Base-by-base conservation (phyloP, 495 filamentous ascomycete genomes). In the Podospora fimiseda region DNA sequence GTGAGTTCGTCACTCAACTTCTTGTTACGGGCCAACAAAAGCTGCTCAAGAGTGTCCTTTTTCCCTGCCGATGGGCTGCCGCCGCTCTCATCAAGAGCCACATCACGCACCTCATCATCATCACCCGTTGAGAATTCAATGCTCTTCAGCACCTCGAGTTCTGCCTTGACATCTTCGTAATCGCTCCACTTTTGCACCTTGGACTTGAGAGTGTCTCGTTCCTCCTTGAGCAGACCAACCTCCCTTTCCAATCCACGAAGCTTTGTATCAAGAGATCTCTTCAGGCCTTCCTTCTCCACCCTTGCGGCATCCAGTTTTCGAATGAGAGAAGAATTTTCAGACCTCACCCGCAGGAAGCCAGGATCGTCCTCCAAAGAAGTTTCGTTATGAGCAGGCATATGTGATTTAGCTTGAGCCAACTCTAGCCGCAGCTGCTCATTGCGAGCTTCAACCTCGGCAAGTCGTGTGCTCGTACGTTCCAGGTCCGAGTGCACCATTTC, bases 121-220 rank as follows among this genome's bases (percentile, higher is more conserved):
- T 95, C 90, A 8, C 88, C 89, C 0, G 88, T 88, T 0, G 91
- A 83, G 61, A 98, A 96, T 64, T 98, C 93, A 55, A 98, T 95
- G 58, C 91, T 93, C 83, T 95, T 95, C 58, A 98, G 80, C 43
- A 98, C 90, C 59, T 97, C 93, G 20, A 98, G 77, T 68, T 98
- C 94, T 50, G 90, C 85, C 64, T 93, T 95, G 42, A 98, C 85
- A 54, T 96, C 90, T 33, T 95, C 89, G 61, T 99, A 99, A 65
- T 99, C 94, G 57, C 84, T 80, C 81, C 89, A 92, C 61, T 88
- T 92, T 47, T 88, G 83, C 16, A 96, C 79, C 66, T 90, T 94
- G 21, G 76, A 74, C 60, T 84, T 87, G 39, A 97, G 73, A 39
- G 73, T 71, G 44, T 88, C 85, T 39, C 86, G 76, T 57, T 91